A percentile compares a stretch with the other conserved stretches of the same genome.
Conservation (phyloP, 306 rosid genomes). For the Mimosa bimucronata region DNA sequence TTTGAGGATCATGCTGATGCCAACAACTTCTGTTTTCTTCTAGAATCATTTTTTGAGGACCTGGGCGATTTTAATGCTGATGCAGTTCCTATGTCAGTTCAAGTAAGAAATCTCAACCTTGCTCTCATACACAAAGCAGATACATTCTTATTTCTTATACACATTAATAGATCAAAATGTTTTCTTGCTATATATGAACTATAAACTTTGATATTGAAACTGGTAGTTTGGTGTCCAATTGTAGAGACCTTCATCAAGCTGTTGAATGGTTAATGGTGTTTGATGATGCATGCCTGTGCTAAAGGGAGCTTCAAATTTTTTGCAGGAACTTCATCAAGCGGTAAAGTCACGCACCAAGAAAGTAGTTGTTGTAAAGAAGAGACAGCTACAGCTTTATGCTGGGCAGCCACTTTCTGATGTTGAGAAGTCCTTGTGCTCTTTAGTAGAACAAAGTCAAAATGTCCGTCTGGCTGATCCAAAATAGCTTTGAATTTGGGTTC, state of each 20-base stretch:
- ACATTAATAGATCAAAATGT: slow-evolving; percentile 11
- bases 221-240: slow-evolving; percentile 14
- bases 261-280: slow-evolving; percentile 17
- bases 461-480: not conserved
- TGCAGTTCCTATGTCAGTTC: slow-evolving; percentile 63
- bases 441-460: slow-evolving; percentile 55
- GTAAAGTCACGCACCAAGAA: slow-evolving; percentile 52
- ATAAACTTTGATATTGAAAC: slow-evolving; percentile 33
- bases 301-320: slow-evolving; percentile 12
- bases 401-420: slow-evolving; percentile 87
- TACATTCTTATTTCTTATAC: slow-evolving; percentile 11
- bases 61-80: slow-evolving; percentile 69
- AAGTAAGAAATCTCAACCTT: slow-evolving; percentile 50
- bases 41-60: slow-evolving; percentile 75
- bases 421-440: slow-evolving; percentile 67
- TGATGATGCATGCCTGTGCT: slow-evolving; percentile 11
- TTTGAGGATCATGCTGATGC: slow-evolving; percentile 34
- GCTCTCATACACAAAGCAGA: not conserved
- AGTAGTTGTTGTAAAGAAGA: slow-evolving; percentile 74
- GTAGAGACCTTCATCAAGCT: slow-evolving; percentile 17
- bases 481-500: not conserved
- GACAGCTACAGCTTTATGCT: slow-evolving; percentile 80
- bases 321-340: slow-evolving; percentile 74
- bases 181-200: slow-evolving; percentile 2
- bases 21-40: slow-evolving; percentile 67